Base-by-base conservation (phyloP, 2,329 filamentous ascomycete genomes). In the Rutstroemia sydowiana region DNA sequence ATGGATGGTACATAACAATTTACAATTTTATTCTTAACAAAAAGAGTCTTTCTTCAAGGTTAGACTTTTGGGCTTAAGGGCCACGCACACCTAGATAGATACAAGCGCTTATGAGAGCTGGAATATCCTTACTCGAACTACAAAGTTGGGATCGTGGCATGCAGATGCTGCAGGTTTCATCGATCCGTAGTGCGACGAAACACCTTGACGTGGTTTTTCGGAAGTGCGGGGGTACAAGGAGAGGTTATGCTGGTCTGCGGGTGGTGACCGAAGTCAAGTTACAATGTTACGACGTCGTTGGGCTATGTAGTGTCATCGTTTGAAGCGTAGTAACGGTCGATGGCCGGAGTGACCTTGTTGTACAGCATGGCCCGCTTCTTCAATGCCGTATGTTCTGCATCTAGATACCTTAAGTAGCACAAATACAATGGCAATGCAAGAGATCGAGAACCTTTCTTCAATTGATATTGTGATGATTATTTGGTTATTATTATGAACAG, bases 1-100 rank as follows among this genome's bases (percentile, higher is more conserved):
- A 84, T 82, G 82, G 82, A 82, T 78, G 83, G 82, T 79, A 88
- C 83, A 88, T 48, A 52, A 40, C n/a, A 45, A 45, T 43, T 51
- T 28, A n/a, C n/a, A n/a, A n/a, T n/a, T n/a, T n/a, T n/a, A n/a
- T 7, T 14, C 14, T 14, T 26, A 13, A 26, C 23, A 26, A 26
- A 8, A 26, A 8, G 23, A 26, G n/a, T n/a, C n/a, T n/a, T n/a
- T 26, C 23, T 4, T 26, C 23, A 26, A 26, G 8, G 23, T 26
- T 8, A 26, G 23, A 26, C 23, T 26, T 26, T 34, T 8, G 8
- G 8, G 23, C 23, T 26, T 26, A 4, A 4, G 8, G 23, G 23
- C 8, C 23, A 26, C 23, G 23, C 23, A 26, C 23, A 26, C 23
- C 23, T 26, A 4, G 23, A 26, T 8, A 32, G 30, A 13, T 20